These are phyloP conservation scores for Curvularia sp. DNA, from an alignment of 2,329 filamentous ascomycete genomes.

Conservation along the genomic window DNA sequence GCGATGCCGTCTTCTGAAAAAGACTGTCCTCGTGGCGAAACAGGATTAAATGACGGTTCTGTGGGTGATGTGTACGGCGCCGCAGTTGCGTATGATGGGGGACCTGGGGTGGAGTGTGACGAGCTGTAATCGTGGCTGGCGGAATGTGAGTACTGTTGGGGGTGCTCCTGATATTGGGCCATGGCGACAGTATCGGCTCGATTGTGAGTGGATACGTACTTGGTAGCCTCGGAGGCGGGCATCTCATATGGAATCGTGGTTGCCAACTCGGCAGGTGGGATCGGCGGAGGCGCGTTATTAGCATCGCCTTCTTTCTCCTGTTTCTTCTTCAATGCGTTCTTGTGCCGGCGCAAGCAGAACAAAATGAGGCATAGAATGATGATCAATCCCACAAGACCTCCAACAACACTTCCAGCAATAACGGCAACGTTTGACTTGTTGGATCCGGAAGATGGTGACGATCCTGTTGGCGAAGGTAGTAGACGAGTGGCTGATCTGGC, in stretches of 20 bases:
- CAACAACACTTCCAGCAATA: constrained; percentile 52
- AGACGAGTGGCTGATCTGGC: constrained; percentile 60
- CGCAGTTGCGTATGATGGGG: constrained; percentile 22
- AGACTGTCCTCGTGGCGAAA: constrained; percentile 21
- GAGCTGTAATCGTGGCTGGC: constrained; percentile 30
- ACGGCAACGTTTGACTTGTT: constrained; percentile 44
- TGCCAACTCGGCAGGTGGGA: constrained; percentile 43
- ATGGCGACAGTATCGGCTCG: constrained; percentile 26
- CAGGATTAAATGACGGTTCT: constrained; percentile 11
- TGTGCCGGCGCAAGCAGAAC: constrained; percentile 48
- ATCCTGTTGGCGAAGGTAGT: constrained; percentile 39
- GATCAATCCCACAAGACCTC: constrained; percentile 46
- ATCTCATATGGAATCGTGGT: constrained; percentile 43
- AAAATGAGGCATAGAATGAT: constrained; percentile 43
- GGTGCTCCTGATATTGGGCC: constrained; percentile 20
- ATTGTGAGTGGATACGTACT: constrained; percentile 40
- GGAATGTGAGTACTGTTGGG: constrained; percentile 31
- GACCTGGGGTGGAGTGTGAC: constrained; percentile 26
- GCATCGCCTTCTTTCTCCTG: constrained; percentile 9
- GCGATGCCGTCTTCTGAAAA: constrained; percentile 19
- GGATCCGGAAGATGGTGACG: constrained; percentile 14
- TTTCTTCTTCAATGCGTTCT: constrained; percentile 38
- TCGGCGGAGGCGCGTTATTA: constrained; percentile 5
- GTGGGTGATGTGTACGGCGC: constrained; percentile 25
- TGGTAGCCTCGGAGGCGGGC: constrained; percentile 30